Evolutionary conservation across 140 eudicot genomes (phyloP).

Genomic region (Senecio squalidus): DNA sequence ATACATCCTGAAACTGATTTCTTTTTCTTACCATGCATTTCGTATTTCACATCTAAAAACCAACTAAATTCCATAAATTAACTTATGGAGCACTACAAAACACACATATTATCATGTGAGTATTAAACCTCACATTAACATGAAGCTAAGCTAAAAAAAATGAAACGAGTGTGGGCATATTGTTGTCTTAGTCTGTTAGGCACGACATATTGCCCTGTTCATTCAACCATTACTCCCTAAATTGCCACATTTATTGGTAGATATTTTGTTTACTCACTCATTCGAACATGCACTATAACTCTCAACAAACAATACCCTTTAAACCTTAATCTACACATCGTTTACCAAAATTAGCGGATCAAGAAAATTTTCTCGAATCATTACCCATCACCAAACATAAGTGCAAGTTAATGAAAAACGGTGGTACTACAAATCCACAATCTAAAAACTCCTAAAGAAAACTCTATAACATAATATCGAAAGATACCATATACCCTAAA

Average conservation of each 20-base stretch:
- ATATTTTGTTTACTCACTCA: neutral
- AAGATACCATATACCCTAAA: neutral
- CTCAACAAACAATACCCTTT: neutral
- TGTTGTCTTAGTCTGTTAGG: neutral
- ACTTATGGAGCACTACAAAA: too few relatives aligned
- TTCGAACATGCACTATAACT: conserved; percentile 3
- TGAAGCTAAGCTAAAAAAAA: too few relatives aligned
- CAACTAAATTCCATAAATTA: too few relatives aligned
- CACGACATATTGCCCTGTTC: neutral
- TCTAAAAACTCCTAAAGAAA: conserved; percentile 1
- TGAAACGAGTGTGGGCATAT: too few relatives aligned
- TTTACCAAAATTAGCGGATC: neutral
- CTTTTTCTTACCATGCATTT: too few relatives aligned
- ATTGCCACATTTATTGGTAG: neutral
- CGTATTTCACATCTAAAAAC: too few relatives aligned
- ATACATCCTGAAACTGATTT: too few relatives aligned
- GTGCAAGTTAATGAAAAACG: neutral
- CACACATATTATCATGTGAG: too few relatives aligned
- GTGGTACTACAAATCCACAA: neutral
- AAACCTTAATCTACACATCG: neutral
- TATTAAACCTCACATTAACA: too few relatives aligned
- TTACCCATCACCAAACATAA: neutral
- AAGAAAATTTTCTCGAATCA: neutral
- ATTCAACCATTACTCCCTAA: neutral
- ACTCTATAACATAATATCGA: too few relatives aligned